phyloP scores from a whole-genome alignment of 257 asterid genomes.

The Forsythia suspensa region DNA sequence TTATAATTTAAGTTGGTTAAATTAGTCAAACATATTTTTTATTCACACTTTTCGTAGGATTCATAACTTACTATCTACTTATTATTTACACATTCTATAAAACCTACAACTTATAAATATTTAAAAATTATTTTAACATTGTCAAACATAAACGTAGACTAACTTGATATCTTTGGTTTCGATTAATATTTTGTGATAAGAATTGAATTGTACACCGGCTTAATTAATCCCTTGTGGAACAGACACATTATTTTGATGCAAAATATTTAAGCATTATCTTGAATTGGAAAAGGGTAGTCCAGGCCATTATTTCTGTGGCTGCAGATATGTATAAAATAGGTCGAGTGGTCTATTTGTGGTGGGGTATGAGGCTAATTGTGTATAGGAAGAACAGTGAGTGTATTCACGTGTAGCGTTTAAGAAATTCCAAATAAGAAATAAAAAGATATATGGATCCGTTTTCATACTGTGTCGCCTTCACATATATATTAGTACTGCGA shows the following conservation, averaged over 20 bases:
- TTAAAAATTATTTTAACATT: too few species aligned
- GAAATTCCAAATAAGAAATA: slow-evolving; percentile 27
- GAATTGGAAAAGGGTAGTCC: not conserved
- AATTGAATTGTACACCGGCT: too few species aligned
- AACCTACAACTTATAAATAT: too few species aligned
- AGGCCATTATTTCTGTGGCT: not conserved
- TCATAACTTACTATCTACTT: too few species aligned
- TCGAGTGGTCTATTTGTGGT: slow-evolving; percentile 27
- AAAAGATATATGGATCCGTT: slow-evolving; percentile 25
- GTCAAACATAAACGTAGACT: too few species aligned
- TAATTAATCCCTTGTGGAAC: too few species aligned
- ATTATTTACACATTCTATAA: too few species aligned
- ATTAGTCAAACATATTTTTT: too few species aligned
- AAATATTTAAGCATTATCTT: not conserved
- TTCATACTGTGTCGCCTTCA: slow-evolving; percentile 28
- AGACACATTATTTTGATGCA: not conserved
- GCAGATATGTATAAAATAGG: not conserved
- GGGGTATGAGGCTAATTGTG: slow-evolving; percentile 15
- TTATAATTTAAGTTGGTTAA: too few species aligned
- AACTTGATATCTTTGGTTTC: too few species aligned
- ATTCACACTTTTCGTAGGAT: too few species aligned
- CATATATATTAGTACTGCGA: slow-evolving; percentile 27
- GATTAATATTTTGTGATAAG: too few species aligned
- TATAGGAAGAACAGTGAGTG: slow-evolving; percentile 2
- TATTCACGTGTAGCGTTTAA: slow-evolving; percentile 39